Evolutionary conservation across 306 rosid species (phyloP).

Genomic region (Quillaja saponaria): DNA sequence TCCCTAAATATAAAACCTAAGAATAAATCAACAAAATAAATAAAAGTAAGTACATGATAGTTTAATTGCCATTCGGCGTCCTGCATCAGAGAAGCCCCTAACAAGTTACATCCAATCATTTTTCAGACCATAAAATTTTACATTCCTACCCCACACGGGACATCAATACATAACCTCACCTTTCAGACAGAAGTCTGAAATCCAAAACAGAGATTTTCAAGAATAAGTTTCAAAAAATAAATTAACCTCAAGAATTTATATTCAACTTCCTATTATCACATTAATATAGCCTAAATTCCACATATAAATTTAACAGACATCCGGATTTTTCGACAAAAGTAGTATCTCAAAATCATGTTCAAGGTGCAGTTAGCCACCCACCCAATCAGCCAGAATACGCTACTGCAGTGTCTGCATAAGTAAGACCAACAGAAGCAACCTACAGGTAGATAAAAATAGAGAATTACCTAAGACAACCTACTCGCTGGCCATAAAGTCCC

Average conservation of each 20-base stretch:
- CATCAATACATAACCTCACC: conserved; percentile 9
- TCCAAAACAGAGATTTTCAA: conserved; percentile 1
- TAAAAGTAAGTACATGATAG: too few relatives aligned
- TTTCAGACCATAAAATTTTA: not conserved
- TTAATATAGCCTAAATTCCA: not conserved
- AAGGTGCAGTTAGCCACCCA: conserved; percentile 6
- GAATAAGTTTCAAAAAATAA: conserved; percentile 8
- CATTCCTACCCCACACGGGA: not conserved
- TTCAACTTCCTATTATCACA: conserved; percentile 1
- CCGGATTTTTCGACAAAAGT: conserved; percentile 1
- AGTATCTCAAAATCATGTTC: not conserved
- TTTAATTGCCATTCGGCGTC: too few relatives aligned
- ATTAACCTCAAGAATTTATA: not conserved
- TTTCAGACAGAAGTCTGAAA: conserved; percentile 15
- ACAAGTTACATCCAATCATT: conserved; percentile 11
- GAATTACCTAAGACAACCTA: conserved; percentile 88
- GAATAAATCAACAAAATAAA: too few relatives aligned
- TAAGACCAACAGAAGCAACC: too few relatives aligned
- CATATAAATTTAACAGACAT: conserved; percentile 3
- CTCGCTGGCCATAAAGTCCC: conserved; percentile 98
- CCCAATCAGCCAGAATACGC: conserved; percentile 13
- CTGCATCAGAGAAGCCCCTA: too few relatives aligned
- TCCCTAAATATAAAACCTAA: too few relatives aligned
- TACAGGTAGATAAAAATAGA: conserved; percentile 29
- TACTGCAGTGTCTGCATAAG: not conserved